Percentiles rank a stretch among this genome's conserved stretches.
Conservation (phyloP, 2,329 filamentous ascomycete species). For the Fusarium newnesense region DNA sequence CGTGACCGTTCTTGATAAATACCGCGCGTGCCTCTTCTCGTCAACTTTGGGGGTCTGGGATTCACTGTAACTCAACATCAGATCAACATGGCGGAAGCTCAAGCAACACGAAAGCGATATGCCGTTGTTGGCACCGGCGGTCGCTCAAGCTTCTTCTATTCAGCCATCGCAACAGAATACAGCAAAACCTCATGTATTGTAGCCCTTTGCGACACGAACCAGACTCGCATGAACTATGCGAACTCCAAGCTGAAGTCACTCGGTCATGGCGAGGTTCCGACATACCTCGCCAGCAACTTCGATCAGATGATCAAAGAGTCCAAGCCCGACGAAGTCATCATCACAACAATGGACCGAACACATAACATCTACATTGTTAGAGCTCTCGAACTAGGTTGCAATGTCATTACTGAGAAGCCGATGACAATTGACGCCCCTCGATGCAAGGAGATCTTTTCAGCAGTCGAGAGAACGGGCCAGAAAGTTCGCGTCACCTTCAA, state of each 20-base stretch:
- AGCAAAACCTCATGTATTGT: conserved; percentile 61
- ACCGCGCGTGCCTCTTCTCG: neutral
- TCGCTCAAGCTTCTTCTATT: conserved; percentile 70
- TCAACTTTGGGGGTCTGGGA: neutral
- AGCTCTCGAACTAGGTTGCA: conserved; percentile 67
- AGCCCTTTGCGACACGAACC: conserved; percentile 69
- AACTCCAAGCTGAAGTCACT: conserved; percentile 59
- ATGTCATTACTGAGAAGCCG: conserved; percentile 72
- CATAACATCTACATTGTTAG: conserved; percentile 70
- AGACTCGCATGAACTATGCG: conserved; percentile 67
- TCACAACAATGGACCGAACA: conserved; percentile 71
- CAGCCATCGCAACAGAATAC: conserved; percentile 65
- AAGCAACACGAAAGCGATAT: conserved; percentile 54
- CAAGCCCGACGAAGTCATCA: conserved; percentile 68
- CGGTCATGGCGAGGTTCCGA: conserved; percentile 61
- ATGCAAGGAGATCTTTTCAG: conserved; percentile 59
- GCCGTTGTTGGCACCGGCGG: conserved; percentile 69
- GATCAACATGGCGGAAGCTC: conserved; percentile 14
- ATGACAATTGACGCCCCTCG: conserved; percentile 70
- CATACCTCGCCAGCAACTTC: conserved; percentile 64
- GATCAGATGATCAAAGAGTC: conserved; percentile 67
- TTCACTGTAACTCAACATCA: neutral
- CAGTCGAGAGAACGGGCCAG: conserved; percentile 47
- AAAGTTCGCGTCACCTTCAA: conserved; percentile 70
- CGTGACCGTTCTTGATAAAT: neutral